Conservation (phyloP, 2,329 filamentous ascomycete genomes). For the Paracorniculantispora psalliotae region DNA sequence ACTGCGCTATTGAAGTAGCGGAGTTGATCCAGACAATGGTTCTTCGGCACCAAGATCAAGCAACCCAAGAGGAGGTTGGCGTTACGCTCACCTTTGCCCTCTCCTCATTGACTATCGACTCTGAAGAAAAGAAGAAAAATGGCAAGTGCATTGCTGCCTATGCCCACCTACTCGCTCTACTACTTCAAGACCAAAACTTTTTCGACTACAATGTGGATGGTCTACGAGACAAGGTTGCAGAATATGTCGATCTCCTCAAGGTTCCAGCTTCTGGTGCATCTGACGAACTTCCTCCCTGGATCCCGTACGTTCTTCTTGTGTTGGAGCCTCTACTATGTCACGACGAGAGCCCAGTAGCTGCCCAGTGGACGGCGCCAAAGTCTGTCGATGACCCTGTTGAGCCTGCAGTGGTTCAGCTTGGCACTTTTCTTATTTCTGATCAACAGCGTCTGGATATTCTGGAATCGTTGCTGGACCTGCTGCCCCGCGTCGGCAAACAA, state of each 20-base stretch:
- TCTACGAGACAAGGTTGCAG: slow-evolving; percentile 70
- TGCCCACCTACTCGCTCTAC: slow-evolving; percentile 82
- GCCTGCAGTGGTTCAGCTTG: slow-evolving; percentile 55
- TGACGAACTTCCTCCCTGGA: slow-evolving; percentile 85
- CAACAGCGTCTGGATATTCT: slow-evolving; percentile 69
- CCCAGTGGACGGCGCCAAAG: slow-evolving; percentile 61
- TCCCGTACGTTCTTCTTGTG: slow-evolving; percentile 83
- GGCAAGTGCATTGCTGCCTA: slow-evolving; percentile 71
- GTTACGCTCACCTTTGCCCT: slow-evolving; percentile 79
- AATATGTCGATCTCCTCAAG: slow-evolving; percentile 75
- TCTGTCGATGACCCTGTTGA: slow-evolving; percentile 45
- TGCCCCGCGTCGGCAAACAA: slow-evolving; percentile 85
- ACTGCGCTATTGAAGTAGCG: slow-evolving; percentile 83
- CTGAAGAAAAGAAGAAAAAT: slow-evolving; percentile 60
- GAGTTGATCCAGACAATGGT: slow-evolving; percentile 77
- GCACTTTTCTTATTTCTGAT: slow-evolving; percentile 49
- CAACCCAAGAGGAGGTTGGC: slow-evolving; percentile 66
- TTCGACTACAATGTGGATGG: slow-evolving; percentile 71
- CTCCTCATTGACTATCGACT: slow-evolving; percentile 59
- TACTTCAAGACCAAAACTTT: slow-evolving; percentile 78
- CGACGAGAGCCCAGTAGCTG: slow-evolving; percentile 73
- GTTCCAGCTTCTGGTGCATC: slow-evolving; percentile 59
- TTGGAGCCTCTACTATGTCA: slow-evolving; percentile 87
- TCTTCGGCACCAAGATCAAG: slow-evolving; percentile 50
- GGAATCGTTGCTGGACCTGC: slow-evolving; percentile 70